phyloP scores from a whole-genome alignment of 768 basidiomycete genomes.

The Sporobolomyces roseus region DNA sequence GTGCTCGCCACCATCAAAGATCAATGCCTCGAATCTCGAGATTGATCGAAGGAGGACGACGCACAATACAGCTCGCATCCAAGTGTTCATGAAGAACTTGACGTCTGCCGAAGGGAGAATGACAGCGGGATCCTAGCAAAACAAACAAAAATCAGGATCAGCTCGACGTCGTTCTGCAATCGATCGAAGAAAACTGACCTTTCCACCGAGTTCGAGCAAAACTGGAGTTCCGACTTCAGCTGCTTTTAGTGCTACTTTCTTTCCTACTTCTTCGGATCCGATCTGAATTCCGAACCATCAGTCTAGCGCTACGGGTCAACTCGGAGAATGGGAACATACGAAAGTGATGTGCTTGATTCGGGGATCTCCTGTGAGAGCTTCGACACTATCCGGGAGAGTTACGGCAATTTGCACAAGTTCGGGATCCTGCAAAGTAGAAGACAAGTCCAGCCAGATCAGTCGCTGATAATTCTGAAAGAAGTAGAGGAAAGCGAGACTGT shows the following conservation, averaged over 20 bases:
- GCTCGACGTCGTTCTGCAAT: background rate
- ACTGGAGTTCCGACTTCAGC: slow-evolving; percentile 84
- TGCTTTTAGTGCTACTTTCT: slow-evolving; percentile 73
- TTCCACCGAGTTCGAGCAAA: slow-evolving; percentile 76
- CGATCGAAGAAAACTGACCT: slow-evolving; percentile 14
- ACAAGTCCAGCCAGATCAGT: background rate
- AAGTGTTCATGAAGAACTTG: slow-evolving; percentile 69
- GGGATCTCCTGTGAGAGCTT: slow-evolving; percentile 69
- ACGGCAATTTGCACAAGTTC: slow-evolving; percentile 62
- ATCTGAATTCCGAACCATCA: slow-evolving; percentile 30
- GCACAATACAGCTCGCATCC: slow-evolving; percentile 89
- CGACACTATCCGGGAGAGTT: slow-evolving; percentile 83
- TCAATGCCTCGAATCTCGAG: no score
- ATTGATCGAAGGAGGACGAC: slow-evolving; percentile 47
- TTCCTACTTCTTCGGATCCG: slow-evolving; percentile 46
- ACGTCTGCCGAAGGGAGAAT: slow-evolving; percentile 81
- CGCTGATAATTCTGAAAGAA: no score
- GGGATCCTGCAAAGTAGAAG: slow-evolving; percentile 16
- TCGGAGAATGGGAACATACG: slow-evolving; percentile 57
- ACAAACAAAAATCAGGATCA: background rate
- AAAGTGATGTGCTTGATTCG: slow-evolving; percentile 90
- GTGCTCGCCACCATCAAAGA: no score
- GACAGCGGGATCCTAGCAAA: slow-evolving; percentile 88
- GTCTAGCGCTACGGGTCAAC: background rate
- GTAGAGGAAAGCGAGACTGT: slow-evolving; percentile 43